Evolutionary conservation across 345 rosid genomes (phyloP), one percentile per base, ranked within the genome.

Genomic region (Eucalyptus decipiens): DNA sequence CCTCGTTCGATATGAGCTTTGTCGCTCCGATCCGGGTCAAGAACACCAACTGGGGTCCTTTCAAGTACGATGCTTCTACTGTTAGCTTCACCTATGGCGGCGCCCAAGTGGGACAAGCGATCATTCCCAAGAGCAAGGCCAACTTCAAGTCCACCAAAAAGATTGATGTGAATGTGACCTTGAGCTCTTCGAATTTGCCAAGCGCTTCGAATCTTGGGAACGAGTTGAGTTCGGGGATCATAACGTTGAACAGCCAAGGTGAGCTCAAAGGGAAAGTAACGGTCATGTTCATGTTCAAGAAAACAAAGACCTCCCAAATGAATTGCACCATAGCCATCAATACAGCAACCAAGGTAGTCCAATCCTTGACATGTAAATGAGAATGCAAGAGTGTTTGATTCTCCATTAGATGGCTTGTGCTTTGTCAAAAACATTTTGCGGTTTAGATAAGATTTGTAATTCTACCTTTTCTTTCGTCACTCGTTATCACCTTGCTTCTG

Each of bases 11-110:
- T 40, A 51, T 72, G 58, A 34, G 34, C 23, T 52, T 88, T 17
- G 40, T 65, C 49, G 87, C 88, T 26, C 88, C 88, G 32, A 50
- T 90, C 65, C 86, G 81, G 86, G 5, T 90, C 86, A 90, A 88
- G 89, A 90, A 90, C 86, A 60, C 88, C 80, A 90, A 90, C 85
- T 89, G 80, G 85, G 90, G 90, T 34, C 88, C 86, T 43, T 89
- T 67, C 86, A 89, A 89, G 85, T 90, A 72, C 13, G 91, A 67
- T 10, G 58, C 69, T 26, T 56, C 87, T 60, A 87, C 86, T 3
- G 88, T 88, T 30, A 34, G 10, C 48, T 86, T 90, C 86, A 52
- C 86, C 19, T 90, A 90, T 80, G 86, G 58, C 4, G 90, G 89
- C 1, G 88, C 9, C 60, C 43, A 23, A 28, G 72, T 90, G 45